These are phyloP conservation scores for Solanum habrochaites DNA, from an alignment of 257 asterid genomes.

Conservation along the genomic window DNA sequence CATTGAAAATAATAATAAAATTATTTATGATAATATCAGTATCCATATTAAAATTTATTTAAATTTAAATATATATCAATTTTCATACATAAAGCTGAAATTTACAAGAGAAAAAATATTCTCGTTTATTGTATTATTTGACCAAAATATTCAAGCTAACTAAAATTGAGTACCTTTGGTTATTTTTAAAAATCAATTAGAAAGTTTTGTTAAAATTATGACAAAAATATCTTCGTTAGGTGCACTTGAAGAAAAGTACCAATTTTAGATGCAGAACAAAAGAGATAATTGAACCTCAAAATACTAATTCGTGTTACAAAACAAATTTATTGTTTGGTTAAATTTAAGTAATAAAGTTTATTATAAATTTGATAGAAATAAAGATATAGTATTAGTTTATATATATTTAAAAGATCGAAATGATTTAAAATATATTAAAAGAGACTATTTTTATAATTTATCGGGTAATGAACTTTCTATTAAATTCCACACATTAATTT, in stretches of 20 bases:
- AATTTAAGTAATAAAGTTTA: background rate
- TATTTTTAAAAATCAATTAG: background rate
- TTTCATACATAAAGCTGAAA: too few relatives aligned
- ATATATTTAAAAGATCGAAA: background rate
- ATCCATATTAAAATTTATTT: accelerated
- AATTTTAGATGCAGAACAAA: background rate
- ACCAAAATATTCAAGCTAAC: background rate
- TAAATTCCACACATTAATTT: background rate
- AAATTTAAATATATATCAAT: too few relatives aligned
- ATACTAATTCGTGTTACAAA: background rate
- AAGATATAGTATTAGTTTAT: background rate
- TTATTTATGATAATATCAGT: too few relatives aligned
- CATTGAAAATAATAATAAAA: too few relatives aligned
- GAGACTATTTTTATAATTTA: background rate
- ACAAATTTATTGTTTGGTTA: background rate
- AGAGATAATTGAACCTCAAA: too few relatives aligned
- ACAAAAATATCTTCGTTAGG: background rate
- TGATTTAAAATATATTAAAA: background rate
- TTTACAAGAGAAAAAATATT: too few relatives aligned
- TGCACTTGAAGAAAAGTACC: background rate
- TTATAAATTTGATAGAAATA: background rate
- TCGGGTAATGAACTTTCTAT: background rate
- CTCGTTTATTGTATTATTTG: too few relatives aligned
- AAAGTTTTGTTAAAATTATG: background rate
- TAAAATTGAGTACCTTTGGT: background rate